Percentiles rank a stretch among this genome's conserved stretches.
phyloP scores from a whole-genome alignment of 164 flowering plant species.

The Vitis rotundifolia region DNA sequence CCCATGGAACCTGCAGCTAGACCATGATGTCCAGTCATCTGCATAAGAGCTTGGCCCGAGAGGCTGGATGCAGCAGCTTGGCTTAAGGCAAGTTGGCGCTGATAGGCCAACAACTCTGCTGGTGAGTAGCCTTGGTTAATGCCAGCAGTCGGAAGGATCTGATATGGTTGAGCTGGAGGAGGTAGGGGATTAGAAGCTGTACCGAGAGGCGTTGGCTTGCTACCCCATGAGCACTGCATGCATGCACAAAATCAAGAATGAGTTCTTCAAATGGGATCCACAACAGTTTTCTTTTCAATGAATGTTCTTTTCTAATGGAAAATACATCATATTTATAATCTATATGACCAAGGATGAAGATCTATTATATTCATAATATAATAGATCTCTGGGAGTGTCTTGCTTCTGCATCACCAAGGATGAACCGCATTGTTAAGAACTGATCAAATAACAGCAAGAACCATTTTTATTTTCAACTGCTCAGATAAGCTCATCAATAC shows the following conservation, averaged over 20 bases:
- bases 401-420: too few relatives aligned
- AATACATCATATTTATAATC: too few relatives aligned
- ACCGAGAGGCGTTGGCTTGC: conserved; percentile 97
- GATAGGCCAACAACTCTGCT: conserved; percentile 1
- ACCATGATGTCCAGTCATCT: conserved; percentile 14
- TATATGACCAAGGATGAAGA: too few relatives aligned
- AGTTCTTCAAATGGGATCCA: background rate
- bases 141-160: background rate
- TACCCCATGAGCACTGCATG: conserved; percentile 98
- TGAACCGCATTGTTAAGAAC: too few relatives aligned
- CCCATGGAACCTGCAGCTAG: conserved; percentile 9
- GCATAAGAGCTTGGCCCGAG: conserved; percentile 8
- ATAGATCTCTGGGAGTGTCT: too few relatives aligned
- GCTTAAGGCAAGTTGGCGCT: background rate
- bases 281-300: too few relatives aligned
- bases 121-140: conserved; percentile 6
- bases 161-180: conserved; percentile 54
- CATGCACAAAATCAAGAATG: background rate
- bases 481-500: too few relatives aligned
- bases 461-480: too few relatives aligned
- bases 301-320: too few relatives aligned
- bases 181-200: conserved; percentile 92
- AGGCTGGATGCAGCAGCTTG: conserved; percentile 6
- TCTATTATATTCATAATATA: too few relatives aligned
- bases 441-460: too few relatives aligned